Conservation (phyloP, 106 monocot genomes). For the Gastrodia elata region DNA sequence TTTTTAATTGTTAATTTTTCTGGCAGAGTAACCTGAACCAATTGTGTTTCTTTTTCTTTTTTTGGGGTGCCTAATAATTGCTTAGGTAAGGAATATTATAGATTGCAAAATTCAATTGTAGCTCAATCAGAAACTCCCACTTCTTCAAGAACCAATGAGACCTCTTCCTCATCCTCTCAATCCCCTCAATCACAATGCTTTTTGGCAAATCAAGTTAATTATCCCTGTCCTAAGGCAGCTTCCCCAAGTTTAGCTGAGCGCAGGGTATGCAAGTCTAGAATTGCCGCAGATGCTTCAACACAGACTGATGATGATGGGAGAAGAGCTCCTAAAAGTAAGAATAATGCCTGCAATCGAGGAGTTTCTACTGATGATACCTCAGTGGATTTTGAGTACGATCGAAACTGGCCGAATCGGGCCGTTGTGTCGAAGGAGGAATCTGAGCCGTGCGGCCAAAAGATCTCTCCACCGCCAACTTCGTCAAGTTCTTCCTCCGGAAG, state of each 20-base stretch:
- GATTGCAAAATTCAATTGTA: slow-evolving; percentile 15
- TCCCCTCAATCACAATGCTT: slow-evolving; percentile 20
- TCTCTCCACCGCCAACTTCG: slow-evolving; percentile 21
- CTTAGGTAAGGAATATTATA: neutral
- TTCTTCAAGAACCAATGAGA: slow-evolving; percentile 20
- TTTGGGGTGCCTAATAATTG: neutral
- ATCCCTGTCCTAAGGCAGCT: neutral
- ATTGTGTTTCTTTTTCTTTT: neutral
- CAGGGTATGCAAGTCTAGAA: slow-evolving; percentile 19
- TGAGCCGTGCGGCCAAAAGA: slow-evolving; percentile 13
- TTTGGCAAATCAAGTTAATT: neutral
- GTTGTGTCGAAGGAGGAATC: neutral
- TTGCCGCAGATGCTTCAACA: slow-evolving; percentile 41
- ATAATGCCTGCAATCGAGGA: slow-evolving; percentile 10
- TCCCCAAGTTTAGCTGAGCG: slow-evolving; percentile 19
- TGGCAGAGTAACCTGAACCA: neutral
- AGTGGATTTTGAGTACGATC: slow-evolving; percentile 8
- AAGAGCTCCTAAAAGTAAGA: neutral
- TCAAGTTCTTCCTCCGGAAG: slow-evolving; percentile 23
- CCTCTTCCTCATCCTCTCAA: slow-evolving; percentile 30
- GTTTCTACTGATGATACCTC: slow-evolving; percentile 35
- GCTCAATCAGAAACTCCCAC: slow-evolving; percentile 20
- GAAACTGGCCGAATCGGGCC: neutral
- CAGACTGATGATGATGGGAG: slow-evolving; percentile 36
- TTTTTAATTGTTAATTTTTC: neutral